Conservation (phyloP, 2,329 filamentous ascomycete species). For the Grosmannia huntii region DNA sequence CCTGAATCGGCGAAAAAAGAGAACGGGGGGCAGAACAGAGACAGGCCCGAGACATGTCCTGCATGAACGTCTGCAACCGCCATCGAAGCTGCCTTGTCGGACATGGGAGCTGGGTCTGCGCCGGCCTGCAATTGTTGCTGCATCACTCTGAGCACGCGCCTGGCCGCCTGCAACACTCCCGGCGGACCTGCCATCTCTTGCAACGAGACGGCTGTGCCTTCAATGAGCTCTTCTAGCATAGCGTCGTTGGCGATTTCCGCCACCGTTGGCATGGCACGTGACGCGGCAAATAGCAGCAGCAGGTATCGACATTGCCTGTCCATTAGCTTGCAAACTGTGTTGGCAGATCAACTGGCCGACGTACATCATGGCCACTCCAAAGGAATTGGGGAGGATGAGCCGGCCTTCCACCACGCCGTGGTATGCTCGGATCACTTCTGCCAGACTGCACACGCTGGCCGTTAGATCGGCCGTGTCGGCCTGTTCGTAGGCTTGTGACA, state of each 20-base stretch:
- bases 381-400: conserved; percentile 9
- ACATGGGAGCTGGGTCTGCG: not conserved
- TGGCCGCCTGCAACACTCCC: conserved; percentile 5
- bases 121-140: not conserved
- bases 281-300: conserved; percentile 9
- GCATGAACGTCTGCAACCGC: not conserved
- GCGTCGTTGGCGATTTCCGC: not conserved
- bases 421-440: conserved; percentile 8
- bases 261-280: conserved; percentile 1
- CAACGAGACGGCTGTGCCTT: conserved; percentile 2
- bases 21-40: conserved; percentile 7
- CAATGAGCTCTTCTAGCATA: conserved; percentile 5
- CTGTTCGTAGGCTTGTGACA: not conserved
- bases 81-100: not conserved
- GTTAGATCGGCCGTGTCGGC: not conserved
- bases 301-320: conserved; percentile 12
- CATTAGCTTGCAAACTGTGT: not conserved
- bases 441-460: conserved; percentile 4
- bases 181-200: conserved; percentile 2
- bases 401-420: conserved; percentile 4
- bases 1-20: not conserved
- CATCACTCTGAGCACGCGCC: conserved; percentile 4
- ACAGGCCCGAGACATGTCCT: not conserved
- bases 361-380: conserved; percentile 9
- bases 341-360: not conserved